These are phyloP conservation scores for Monosporascus sp. DNA, from an alignment of 2,329 filamentous ascomycete genomes.

Conservation along the genomic window DNA sequence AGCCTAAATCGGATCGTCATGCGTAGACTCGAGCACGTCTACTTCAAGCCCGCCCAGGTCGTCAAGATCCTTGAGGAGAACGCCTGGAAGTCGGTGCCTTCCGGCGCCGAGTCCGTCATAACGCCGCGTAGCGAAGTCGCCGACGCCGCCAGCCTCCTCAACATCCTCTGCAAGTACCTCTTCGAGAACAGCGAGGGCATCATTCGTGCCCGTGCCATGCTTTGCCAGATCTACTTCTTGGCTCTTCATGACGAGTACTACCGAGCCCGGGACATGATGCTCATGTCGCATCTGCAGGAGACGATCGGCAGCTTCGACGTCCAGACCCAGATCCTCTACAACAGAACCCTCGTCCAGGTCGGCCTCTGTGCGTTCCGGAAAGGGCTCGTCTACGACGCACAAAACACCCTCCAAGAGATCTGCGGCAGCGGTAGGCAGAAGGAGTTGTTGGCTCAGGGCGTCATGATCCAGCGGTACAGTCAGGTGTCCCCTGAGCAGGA, in stretches of 20 bases:
- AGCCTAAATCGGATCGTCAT: conserved; percentile 89
- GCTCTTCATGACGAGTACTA: conserved; percentile 98
- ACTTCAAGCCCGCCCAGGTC: conserved; percentile 97
- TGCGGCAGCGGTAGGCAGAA: conserved; percentile 97
- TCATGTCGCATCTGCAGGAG: conserved; percentile 99
- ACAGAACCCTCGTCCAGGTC: conserved; percentile 94
- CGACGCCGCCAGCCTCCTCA: conserved; percentile 72
- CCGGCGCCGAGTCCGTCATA: conserved; percentile 67
- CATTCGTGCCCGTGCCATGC: conserved; percentile 91
- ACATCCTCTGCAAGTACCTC: conserved; percentile 87
- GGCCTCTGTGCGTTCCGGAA: conserved; percentile 97
- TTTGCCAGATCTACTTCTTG: conserved; percentile 98
- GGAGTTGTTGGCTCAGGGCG: conserved; percentile 93
- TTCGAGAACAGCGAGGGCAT: conserved; percentile 95
- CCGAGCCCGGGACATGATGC: conserved; percentile 96
- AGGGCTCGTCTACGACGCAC: conserved; percentile 93
- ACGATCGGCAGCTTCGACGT: conserved; percentile 96
- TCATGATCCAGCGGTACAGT: conserved; percentile 95
- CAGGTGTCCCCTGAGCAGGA: conserved; percentile 98
- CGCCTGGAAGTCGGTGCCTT: conserved; percentile 77
- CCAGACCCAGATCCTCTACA: conserved; percentile 96
- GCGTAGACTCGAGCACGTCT: conserved; percentile 91
- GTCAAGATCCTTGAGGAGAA: conserved; percentile 92
- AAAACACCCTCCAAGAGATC: conserved; percentile 96
- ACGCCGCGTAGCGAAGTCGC: conserved; percentile 64